These are phyloP conservation scores for Fusarium drepaniforme DNA, from an alignment of 2,329 filamentous ascomycete genomes.

Conservation along the genomic window DNA sequence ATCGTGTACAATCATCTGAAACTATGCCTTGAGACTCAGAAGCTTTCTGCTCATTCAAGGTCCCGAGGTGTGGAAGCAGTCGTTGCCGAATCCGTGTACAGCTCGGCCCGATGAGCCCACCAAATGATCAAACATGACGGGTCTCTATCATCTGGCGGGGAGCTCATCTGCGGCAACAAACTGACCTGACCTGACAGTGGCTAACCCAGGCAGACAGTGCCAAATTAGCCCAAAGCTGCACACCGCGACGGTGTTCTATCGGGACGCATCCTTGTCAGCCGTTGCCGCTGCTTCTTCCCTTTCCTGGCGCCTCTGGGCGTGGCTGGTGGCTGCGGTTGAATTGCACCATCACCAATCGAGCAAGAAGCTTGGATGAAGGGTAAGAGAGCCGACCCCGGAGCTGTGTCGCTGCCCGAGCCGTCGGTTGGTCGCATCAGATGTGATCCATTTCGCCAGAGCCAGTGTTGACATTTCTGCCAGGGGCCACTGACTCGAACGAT, in stretches of 20 bases:
- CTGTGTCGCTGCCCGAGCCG: conserved; percentile 30
- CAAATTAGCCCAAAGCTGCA: conserved; percentile 7
- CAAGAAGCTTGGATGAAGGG: conserved; percentile 5
- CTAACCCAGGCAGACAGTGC: conserved; percentile 23
- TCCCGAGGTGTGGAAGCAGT: conserved; percentile 24
- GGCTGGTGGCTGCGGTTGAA: conserved; percentile 3
- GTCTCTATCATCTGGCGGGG: conserved; percentile 21
- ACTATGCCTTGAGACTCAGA: conserved; percentile 35
- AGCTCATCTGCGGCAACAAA: conserved; percentile 21
- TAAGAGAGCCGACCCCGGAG: conserved; percentile 16
- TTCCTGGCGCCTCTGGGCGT: not conserved
- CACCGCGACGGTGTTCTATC: conserved; percentile 35
- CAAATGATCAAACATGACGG: conserved; percentile 31
- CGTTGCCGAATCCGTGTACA: conserved; percentile 32
- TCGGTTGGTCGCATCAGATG: conserved; percentile 38
- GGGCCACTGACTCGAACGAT: conserved; percentile 15
- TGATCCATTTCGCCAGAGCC: conserved; percentile 23
- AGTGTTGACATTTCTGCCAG: conserved; percentile 13
- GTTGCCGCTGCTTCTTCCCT: conserved; percentile 16
- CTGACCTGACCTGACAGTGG: not conserved
- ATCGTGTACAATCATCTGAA: conserved; percentile 48
- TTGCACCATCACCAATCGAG: conserved; percentile 1
- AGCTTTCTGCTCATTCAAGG: conserved; percentile 11
- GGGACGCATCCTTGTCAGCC: conserved; percentile 14
- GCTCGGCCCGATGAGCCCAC: conserved; percentile 41